A percentile compares a stretch with the other conserved stretches of the same genome.
Evolutionary conservation across 2,329 filamentous ascomycete species (phyloP).

Genomic region (Nothopassalora personata): DNA sequence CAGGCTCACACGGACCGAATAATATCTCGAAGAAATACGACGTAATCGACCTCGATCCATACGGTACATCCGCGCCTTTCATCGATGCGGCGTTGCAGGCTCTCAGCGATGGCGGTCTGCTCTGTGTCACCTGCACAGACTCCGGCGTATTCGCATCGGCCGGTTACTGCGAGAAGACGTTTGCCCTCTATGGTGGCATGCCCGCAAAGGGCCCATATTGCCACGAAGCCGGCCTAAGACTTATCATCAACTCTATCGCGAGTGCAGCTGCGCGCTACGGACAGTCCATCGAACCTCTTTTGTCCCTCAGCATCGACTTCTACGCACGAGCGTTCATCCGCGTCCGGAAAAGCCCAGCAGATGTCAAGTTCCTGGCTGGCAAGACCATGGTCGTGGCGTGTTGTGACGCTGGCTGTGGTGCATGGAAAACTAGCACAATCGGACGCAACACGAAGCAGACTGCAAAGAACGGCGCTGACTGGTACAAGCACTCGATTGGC

Average conservation of each 20-base stretch:
- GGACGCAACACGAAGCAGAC: slow-evolving; percentile 61
- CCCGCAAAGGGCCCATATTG: slow-evolving; percentile 79
- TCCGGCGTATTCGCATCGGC: slow-evolving; percentile 91
- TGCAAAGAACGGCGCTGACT: slow-evolving; percentile 63
- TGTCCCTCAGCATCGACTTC: slow-evolving; percentile 93
- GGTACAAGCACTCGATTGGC: slow-evolving; percentile 73
- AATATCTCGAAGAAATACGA: slow-evolving; percentile 61
- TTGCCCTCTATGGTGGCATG: slow-evolving; percentile 84
- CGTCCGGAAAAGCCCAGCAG: slow-evolving; percentile 69
- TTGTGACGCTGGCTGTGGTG: slow-evolving; percentile 86
- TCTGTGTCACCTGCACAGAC: slow-evolving; percentile 96
- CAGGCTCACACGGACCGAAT: slow-evolving; percentile 30
- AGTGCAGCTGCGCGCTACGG: slow-evolving; percentile 79
- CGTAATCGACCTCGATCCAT: slow-evolving; percentile 94
- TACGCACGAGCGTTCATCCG: slow-evolving; percentile 87
- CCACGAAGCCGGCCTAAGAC: slow-evolving; percentile 81
- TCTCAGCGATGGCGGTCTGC: slow-evolving; percentile 77
- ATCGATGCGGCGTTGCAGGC: slow-evolving; percentile 86
- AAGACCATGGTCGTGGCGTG: slow-evolving; percentile 92
- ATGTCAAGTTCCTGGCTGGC: slow-evolving; percentile 83
- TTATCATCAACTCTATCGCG: slow-evolving; percentile 79
- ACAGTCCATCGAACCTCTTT: slow-evolving; percentile 78
- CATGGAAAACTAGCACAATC: slow-evolving; percentile 78
- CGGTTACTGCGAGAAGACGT: slow-evolving; percentile 91
- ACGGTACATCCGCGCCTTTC: slow-evolving; percentile 88